A percentile compares a stretch with the other conserved stretches of the same genome.
Conservation (phyloP, 179 eudicot genomes). For the Vitellaria paradoxa region DNA sequence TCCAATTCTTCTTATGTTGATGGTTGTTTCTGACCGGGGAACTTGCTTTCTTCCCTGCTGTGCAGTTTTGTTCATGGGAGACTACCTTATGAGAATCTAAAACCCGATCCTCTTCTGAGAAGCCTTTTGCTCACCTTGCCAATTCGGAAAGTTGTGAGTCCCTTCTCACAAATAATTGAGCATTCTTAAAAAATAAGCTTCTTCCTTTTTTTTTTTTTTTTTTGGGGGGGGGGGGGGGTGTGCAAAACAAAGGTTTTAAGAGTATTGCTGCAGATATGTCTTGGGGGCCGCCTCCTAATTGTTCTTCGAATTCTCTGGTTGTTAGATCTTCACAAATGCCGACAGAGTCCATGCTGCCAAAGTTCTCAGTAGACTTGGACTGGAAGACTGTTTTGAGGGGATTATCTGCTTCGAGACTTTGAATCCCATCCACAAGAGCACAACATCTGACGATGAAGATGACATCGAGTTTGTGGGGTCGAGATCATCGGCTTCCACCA, state of each 20-base stretch:
- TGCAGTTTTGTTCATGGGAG: slow-evolving; percentile 90
- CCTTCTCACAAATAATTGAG: neutral
- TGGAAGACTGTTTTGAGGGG: slow-evolving; percentile 90
- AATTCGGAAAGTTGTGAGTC: slow-evolving; percentile 76
- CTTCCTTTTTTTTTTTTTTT: no score
- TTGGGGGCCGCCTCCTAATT: neutral
- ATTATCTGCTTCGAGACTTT: slow-evolving; percentile 84
- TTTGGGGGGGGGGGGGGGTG: no score
- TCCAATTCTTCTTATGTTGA: neutral
- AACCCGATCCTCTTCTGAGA: slow-evolving; percentile 76
- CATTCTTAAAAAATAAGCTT: no score
- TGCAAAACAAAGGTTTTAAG: no score
- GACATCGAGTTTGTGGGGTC: slow-evolving; percentile 62
- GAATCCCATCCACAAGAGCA: slow-evolving; percentile 61
- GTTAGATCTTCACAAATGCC: slow-evolving; percentile 84
- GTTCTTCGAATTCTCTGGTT: neutral
- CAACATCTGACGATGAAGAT: slow-evolving; percentile 71
- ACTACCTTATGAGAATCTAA: slow-evolving; percentile 75
- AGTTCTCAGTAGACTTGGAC: slow-evolving; percentile 56
- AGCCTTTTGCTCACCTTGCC: slow-evolving; percentile 71
- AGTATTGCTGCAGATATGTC: no score
- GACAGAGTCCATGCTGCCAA: slow-evolving; percentile 63
- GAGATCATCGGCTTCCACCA: neutral
- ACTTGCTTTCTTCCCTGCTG: neutral
- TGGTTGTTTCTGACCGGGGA: neutral